phyloP scores from a whole-genome alignment of 2,329 filamentous ascomycete species.

The Cladosporium sp. region DNA sequence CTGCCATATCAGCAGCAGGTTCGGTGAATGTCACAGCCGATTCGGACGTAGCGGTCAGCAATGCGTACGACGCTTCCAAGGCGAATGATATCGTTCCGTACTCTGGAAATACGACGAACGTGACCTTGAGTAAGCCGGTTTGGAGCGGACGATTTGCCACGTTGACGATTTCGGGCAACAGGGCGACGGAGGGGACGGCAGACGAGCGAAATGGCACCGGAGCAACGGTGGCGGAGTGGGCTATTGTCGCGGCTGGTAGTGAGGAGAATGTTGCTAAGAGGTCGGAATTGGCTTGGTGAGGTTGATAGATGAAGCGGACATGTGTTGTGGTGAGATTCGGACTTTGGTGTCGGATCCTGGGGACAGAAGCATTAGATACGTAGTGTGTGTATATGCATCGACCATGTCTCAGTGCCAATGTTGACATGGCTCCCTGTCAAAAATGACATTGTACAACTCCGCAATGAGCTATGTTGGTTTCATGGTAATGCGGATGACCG shows the following conservation, averaged over 20 bases:
- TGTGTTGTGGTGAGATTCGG: not conserved
- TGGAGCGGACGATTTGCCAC: conserved; percentile 44
- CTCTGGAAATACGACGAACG: conserved; percentile 43
- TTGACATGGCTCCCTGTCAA: no score
- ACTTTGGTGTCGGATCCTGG: no score
- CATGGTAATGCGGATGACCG: no score
- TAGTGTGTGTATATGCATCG: no score
- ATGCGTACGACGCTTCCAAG: conserved; percentile 36
- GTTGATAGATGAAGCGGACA: not conserved
- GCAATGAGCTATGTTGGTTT: no score
- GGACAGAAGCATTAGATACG: no score
- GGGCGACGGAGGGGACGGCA: conserved; percentile 29
- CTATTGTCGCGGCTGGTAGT: conserved; percentile 20
- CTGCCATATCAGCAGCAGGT: conserved; percentile 16
- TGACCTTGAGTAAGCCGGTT: conserved; percentile 35
- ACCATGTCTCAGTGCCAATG: no score
- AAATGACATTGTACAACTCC: no score
- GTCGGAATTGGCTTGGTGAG: not conserved
- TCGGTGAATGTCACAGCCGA: conserved; percentile 21
- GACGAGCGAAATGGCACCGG: conserved; percentile 35
- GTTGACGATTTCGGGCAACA: conserved; percentile 47
- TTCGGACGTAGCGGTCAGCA: conserved; percentile 36
- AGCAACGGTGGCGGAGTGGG: conserved; percentile 51
- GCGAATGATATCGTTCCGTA: conserved; percentile 38
- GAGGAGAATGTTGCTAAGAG: conserved; percentile 5